Conservation (phyloP, 23 red algal species). For the Cyanidium caldarium region DNA sequence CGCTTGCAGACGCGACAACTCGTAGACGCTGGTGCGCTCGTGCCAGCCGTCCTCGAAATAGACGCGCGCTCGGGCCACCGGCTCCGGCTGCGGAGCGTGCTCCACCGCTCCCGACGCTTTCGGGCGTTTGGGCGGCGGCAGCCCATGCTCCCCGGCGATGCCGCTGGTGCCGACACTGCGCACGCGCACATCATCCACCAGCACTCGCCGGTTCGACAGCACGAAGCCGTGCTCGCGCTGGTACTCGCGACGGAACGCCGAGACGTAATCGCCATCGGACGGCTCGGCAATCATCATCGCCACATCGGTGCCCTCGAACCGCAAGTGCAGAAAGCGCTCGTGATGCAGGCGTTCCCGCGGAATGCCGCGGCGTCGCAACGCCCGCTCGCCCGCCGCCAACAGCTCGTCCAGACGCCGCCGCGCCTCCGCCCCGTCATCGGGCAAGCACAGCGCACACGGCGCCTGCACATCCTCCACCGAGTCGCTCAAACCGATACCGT, state of each 20-base stretch:
- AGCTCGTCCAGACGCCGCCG: constrained; percentile 13
- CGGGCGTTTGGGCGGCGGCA: too few relatives aligned
- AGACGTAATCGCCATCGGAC: constrained; percentile 14
- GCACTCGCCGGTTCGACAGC: constrained; percentile 31
- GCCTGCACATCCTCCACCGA: constrained; percentile 72
- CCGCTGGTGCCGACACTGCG: constrained; percentile 18
- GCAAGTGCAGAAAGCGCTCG: constrained; percentile 62
- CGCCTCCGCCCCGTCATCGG: constrained; percentile 17
- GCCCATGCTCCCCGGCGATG: neutral
- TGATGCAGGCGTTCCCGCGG: constrained; percentile 10
- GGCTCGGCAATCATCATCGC: constrained; percentile 66
- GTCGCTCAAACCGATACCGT: constrained; percentile 81
- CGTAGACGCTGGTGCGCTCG: constrained; percentile 19
- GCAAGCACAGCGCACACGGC: constrained; percentile 24
- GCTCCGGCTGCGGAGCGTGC: neutral
- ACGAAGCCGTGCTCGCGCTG: constrained; percentile 70
- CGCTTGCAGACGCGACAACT: constrained; percentile 16
- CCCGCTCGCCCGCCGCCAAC: neutral
- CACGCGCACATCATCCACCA: constrained; percentile 77
- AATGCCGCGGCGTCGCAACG: neutral
- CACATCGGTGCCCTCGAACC: constrained; percentile 88
- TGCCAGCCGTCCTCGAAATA: constrained; percentile 27
- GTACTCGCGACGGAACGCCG: constrained; percentile 41
- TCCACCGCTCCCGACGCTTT: neutral
- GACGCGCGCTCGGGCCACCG: neutral